Conservation (phyloP, 2,329 filamentous ascomycete genomes). For the Fusarium fracticaudum region DNA sequence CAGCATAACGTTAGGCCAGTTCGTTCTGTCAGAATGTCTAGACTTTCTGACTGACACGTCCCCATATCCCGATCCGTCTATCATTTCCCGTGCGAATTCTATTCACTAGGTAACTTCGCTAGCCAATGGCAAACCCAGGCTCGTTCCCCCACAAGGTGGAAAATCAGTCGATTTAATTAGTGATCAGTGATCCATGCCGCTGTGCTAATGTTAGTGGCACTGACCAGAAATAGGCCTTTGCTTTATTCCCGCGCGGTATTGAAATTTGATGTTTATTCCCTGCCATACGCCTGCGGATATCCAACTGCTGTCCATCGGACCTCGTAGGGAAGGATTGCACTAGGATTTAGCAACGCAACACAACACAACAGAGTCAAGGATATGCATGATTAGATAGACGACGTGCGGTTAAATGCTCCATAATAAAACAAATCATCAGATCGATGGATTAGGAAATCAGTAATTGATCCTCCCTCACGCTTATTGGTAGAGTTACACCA, state of each 20-base stretch:
- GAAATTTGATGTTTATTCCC: neutral
- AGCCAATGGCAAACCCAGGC: neutral
- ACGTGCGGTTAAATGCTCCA: neutral
- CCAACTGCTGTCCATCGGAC: neutral
- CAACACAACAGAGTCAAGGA: neutral
- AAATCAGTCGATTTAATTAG: conserved; percentile 26
- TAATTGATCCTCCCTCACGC: neutral
- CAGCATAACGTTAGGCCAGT: neutral
- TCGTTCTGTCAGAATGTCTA: neutral
- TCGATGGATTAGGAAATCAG: conserved; percentile 11
- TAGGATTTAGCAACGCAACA: neutral
- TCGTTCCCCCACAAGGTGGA: conserved; percentile 27
- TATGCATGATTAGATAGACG: neutral
- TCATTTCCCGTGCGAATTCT: conserved; percentile 14
- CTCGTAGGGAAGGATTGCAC: neutral
- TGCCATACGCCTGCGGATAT: neutral
- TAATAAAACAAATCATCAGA: neutral
- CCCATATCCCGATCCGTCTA: conserved; percentile 6
- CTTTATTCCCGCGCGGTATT: neutral
- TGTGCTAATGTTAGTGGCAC: neutral
- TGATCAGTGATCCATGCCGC: neutral
- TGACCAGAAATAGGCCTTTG: neutral
- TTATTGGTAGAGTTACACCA: neutral
- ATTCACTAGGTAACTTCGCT: neutral
- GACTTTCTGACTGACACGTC: neutral